Conservation (phyloP, 139 green algal species). For the Micractinium sp. region DNA sequence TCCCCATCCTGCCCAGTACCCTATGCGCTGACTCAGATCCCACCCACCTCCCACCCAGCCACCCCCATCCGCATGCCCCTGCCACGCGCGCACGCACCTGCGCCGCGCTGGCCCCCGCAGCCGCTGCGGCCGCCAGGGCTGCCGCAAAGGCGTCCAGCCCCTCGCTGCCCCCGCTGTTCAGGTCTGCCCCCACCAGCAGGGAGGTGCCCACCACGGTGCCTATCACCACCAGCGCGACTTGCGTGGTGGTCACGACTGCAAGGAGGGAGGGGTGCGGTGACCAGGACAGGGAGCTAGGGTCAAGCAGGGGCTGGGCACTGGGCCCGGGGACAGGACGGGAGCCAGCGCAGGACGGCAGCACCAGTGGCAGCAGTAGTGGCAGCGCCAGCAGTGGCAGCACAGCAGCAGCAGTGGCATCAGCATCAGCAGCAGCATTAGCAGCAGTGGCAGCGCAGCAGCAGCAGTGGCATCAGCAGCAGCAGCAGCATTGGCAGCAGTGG, state of each 20-base stretch:
- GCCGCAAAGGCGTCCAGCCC: slow-evolving; percentile 3
- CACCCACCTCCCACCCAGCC: too few relatives aligned
- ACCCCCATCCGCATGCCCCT: too few relatives aligned
- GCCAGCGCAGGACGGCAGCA: too few relatives aligned
- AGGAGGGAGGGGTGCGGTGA: not conserved
- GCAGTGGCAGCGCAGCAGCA: too few relatives aligned
- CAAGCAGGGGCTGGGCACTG: too few relatives aligned
- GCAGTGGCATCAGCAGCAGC: not conserved
- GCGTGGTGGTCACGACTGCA: slow-evolving; percentile 11
- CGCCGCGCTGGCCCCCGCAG: not conserved
- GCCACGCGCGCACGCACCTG: not conserved
- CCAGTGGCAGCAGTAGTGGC: too few relatives aligned
- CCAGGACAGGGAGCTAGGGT: too few relatives aligned
- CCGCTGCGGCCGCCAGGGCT: not conserved
- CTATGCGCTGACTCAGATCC: not conserved
- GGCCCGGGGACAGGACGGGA: too few relatives aligned
- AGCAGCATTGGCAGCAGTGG: not conserved
- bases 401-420: too few relatives aligned
- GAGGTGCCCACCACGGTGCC: slow-evolving; percentile 26
- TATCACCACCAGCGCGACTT: slow-evolving; percentile 32
- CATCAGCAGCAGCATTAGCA: too few relatives aligned
- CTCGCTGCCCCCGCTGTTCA: not conserved
- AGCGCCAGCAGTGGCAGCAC: too few relatives aligned
- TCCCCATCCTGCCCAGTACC: not conserved
- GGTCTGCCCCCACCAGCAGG: slow-evolving; percentile 20